phyloP scores from a whole-genome alignment of 768 basidiomycete species.

The Dacryopinax spathularia region DNA sequence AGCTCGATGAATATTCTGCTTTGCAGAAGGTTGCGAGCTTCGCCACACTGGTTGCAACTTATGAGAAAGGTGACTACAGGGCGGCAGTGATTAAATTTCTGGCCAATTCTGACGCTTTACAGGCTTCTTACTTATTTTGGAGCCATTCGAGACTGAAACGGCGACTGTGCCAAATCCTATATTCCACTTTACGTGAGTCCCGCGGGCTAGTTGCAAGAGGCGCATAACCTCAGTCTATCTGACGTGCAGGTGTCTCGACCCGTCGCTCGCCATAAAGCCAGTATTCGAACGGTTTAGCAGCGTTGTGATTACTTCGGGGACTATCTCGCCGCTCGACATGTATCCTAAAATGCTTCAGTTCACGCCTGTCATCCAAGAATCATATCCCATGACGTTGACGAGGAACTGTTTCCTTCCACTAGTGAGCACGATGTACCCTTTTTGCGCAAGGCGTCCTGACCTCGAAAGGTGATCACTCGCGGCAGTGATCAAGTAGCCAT shows the following conservation, averaged over 20 bases:
- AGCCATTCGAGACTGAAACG: conserved; percentile 96
- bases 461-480: conserved; percentile 76
- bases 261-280: conserved; percentile 91
- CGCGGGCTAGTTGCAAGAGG: background rate
- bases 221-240: background rate
- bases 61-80: conserved; percentile 64
- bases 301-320: conserved; percentile 97
- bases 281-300: conserved; percentile 97
- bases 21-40: conserved; percentile 93
- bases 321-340: conserved; percentile 97
- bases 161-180: conserved; percentile 97
- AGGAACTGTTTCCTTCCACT: conserved; percentile 92
- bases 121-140: conserved; percentile 94
- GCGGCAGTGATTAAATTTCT: background rate
- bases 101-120: background rate
- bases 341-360: conserved; percentile 99
- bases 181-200: conserved; percentile 81
- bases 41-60: conserved; percentile 92
- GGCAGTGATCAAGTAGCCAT: conserved; percentile 98
- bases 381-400: conserved; percentile 93
- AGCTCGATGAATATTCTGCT: conserved; percentile 80
- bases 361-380: conserved; percentile 90
- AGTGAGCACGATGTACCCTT: conserved; percentile 33
- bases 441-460: background rate
- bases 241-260: conserved; percentile 76